Evolutionary conservation across 164 flowering plant genomes (phyloP).

Genomic region (Dillenia suffruticosa): DNA sequence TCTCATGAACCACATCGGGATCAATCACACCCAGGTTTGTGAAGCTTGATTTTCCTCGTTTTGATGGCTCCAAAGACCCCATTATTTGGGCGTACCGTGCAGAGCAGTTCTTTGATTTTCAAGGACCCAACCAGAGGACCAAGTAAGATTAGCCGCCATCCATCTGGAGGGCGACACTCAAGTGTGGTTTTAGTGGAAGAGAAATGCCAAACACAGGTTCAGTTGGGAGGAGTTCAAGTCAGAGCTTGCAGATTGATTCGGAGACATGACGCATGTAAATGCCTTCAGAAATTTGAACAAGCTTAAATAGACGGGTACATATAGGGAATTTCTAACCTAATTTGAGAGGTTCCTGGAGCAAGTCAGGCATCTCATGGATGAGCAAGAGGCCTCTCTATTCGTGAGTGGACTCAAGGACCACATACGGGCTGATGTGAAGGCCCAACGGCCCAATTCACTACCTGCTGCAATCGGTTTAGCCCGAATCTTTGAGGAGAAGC

Average conservation of each 20-base stretch:
- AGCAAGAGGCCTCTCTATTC: neutral
- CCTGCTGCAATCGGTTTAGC: neutral
- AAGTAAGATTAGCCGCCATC: neutral
- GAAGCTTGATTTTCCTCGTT: neutral
- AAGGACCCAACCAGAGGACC: neutral
- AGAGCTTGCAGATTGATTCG: neutral
- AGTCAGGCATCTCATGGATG: neutral
- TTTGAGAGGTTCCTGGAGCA: neutral
- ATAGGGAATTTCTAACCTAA: neutral
- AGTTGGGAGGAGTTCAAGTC: neutral
- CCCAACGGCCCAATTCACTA: neutral
- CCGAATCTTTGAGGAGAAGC: neutral
- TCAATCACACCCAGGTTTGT: neutral
- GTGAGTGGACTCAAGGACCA: neutral
- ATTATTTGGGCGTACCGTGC: neutral
- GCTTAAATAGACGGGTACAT: neutral
- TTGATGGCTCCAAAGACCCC: neutral
- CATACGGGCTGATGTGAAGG: neutral
- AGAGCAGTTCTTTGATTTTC: neutral
- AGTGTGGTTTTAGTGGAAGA: neutral
- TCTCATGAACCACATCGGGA: no score
- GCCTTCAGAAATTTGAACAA: neutral
- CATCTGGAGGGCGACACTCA: neutral
- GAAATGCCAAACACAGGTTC: neutral
- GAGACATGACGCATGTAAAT: neutral